Conservation (phyloP, 2,329 filamentous ascomycete genomes). For the Tympanopsis confertula region DNA sequence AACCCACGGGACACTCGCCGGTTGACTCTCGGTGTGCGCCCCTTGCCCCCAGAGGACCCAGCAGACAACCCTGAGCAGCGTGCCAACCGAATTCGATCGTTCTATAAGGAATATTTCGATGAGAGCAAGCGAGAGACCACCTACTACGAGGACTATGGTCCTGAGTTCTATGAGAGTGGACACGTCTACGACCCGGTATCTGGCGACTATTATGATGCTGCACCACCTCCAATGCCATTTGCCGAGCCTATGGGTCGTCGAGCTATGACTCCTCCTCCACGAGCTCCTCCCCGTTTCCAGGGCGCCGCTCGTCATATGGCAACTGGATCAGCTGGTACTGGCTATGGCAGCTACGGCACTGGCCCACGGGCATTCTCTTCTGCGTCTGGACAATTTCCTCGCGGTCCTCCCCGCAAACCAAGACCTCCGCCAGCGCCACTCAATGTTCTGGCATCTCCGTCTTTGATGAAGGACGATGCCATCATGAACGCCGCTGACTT, state of each 20-base stretch:
- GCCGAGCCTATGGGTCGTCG: conserved; percentile 45
- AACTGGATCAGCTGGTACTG: conserved; percentile 23
- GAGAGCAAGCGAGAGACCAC: conserved; percentile 37
- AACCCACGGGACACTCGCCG: conserved; percentile 28
- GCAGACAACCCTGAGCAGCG: conserved; percentile 53
- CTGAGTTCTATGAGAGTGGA: conserved; percentile 38
- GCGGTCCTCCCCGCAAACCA: conserved; percentile 28
- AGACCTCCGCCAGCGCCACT: conserved; percentile 42
- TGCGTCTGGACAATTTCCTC: conserved; percentile 28
- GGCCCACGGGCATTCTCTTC: conserved; percentile 31
- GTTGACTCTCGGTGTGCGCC: conserved; percentile 46
- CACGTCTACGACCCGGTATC: conserved; percentile 20
- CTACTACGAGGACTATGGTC: conserved; percentile 42
- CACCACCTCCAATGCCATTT: conserved; percentile 33
- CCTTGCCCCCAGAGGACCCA: conserved; percentile 49
- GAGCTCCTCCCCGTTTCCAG: conserved; percentile 37
- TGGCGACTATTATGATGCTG: conserved; percentile 24
- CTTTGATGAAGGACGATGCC: conserved; percentile 43
- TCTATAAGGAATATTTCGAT: conserved; percentile 63
- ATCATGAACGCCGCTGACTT: conserved; percentile 47
- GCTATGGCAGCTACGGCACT: conserved; percentile 5
- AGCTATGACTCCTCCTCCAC: conserved; percentile 53
- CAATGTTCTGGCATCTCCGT: conserved; percentile 44
- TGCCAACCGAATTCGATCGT: conserved; percentile 55
- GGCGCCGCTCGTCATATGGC: conserved; percentile 29